Conservation (phyloP, 1,284 basidiomycete species). For the Moesziomyces aphidis region DNA sequence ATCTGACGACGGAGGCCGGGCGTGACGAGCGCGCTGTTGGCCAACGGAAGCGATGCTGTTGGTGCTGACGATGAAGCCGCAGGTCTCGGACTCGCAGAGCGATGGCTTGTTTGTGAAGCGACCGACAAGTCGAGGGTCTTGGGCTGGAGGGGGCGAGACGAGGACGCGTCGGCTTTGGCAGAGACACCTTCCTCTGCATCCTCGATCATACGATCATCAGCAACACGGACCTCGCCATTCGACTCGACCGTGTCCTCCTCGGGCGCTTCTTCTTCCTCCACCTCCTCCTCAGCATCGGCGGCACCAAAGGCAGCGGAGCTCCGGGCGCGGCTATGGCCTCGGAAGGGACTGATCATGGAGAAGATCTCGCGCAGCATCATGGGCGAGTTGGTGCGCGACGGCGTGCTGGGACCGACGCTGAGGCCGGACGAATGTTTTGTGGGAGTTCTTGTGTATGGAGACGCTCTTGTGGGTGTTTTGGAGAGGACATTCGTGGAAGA, state of each 20-base stretch:
- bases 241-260: neutral
- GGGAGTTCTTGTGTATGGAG: conserved; percentile 40
- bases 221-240: conserved; percentile 7
- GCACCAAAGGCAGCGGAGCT: conserved; percentile 48
- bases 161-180: neutral
- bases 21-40: conserved; percentile 34
- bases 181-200: conserved; percentile 23
- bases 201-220: conserved; percentile 38
- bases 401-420: conserved; percentile 27
- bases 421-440: conserved; percentile 25
- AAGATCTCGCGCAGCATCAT: conserved; percentile 49
- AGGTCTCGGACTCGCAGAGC: conserved; percentile 16
- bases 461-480: conserved; percentile 31
- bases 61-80: conserved; percentile 19
- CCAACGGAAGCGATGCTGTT: conserved; percentile 20
- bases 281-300: conserved; percentile 16
- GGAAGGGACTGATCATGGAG: conserved; percentile 49
- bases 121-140: conserved; percentile 6
- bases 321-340: conserved; percentile 27
- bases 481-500: conserved; percentile 1
- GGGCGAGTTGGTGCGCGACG: conserved; percentile 39
- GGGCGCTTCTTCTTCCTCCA: neutral
- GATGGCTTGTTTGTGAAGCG: conserved; percentile 1
- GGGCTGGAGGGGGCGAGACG: neutral
- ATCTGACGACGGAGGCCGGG: conserved; percentile 41